Percentiles rank a stretch among this genome's conserved stretches.
Evolutionary conservation across 306 rosid genomes (phyloP).

Genomic region (Quercus ilex): DNA sequence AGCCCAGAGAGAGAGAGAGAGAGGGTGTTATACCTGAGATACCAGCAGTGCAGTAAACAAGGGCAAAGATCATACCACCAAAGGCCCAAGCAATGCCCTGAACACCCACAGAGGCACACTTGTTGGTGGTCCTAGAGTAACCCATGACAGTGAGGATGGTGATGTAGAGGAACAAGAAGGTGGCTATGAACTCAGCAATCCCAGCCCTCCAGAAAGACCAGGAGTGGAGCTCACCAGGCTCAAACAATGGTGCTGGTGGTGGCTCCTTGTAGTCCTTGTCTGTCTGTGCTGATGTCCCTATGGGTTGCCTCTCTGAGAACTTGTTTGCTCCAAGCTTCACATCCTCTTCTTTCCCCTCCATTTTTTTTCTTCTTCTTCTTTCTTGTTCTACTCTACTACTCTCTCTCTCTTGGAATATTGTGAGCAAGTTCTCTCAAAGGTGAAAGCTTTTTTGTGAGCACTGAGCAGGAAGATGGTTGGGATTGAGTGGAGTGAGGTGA

Average conservation of each 20-base stretch:
- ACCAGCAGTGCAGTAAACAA: slow-evolving; percentile 44
- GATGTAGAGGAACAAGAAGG: slow-evolving; percentile 45
- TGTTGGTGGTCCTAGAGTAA: slow-evolving; percentile 4
- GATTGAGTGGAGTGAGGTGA: slow-evolving; percentile 3
- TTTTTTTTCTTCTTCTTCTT: not conserved
- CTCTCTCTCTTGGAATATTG: not conserved
- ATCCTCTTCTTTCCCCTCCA: slow-evolving; percentile 51
- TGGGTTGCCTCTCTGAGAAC: slow-evolving; percentile 43
- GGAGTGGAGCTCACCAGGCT: slow-evolving; percentile 43
- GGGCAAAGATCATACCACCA: slow-evolving; percentile 49
- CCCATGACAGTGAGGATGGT: slow-evolving; percentile 48
- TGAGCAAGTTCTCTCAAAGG: not conserved
- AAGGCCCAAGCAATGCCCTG: slow-evolving; percentile 55
- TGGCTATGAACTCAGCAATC: slow-evolving; percentile 45
- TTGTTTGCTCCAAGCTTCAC: slow-evolving; percentile 45
- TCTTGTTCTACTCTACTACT: not conserved
- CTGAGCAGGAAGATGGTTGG: not conserved
- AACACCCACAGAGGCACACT: slow-evolving; percentile 36
- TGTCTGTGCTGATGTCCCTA: slow-evolving; percentile 42
- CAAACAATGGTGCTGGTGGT: slow-evolving; percentile 43
- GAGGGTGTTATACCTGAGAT: slow-evolving; percentile 28
- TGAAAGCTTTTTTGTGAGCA: not conserved
- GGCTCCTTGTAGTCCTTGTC: slow-evolving; percentile 52
- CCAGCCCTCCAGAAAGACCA: slow-evolving; percentile 50
- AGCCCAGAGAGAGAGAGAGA: not conserved